A percentile compares a stretch with the other conserved stretches of the same genome.
phyloP scores from a whole-genome alignment of 805 yeast species.

The Yarrowia sp. region DNA sequence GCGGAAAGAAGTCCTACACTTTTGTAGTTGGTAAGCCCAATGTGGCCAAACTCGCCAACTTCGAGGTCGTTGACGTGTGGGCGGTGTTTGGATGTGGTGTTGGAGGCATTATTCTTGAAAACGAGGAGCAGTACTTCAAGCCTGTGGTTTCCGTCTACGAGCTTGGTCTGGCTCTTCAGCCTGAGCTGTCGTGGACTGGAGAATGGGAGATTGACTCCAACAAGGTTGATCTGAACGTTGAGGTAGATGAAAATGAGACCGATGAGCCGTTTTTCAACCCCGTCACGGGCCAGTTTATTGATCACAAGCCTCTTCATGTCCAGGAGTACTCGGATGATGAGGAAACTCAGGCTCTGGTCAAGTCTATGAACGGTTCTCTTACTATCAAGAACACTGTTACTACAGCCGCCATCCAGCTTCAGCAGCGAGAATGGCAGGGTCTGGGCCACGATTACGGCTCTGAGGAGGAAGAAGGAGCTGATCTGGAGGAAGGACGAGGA shows the following conservation, averaged over 20 bases:
- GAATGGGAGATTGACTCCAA: conserved; percentile 88
- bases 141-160: conserved; percentile 97
- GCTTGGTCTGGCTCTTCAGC: conserved; percentile 76
- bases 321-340: conserved; percentile 54
- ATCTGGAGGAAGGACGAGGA: conserved; percentile 77
- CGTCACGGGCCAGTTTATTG: conserved; percentile 78
- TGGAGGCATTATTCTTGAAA: conserved; percentile 87
- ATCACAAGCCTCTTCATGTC: conserved; percentile 67
- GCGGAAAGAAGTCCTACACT: conserved; percentile 90
- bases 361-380: conserved; percentile 63
- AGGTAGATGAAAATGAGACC: conserved; percentile 45
- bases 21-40: conserved; percentile 98
- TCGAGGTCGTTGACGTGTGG: conserved; percentile 94
- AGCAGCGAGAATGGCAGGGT: conserved; percentile 79
- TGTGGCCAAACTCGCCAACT: conserved; percentile 95
- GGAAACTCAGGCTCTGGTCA: conserved; percentile 50
- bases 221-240: conserved; percentile 53
- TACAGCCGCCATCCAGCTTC: conserved; percentile 83
- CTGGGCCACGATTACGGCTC: conserved; percentile 79
- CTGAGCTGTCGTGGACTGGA: conserved; percentile 88
- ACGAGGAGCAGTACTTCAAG: conserved; percentile 70
- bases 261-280: conserved; percentile 78
- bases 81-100: conserved; percentile 93
- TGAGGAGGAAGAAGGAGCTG: conserved; percentile 69
- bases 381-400: conserved; percentile 81